Evolutionary conservation across 164 flowering plant species (phyloP), one percentile per base, ranked within the genome.

Genomic region (Euptelea pleiosperma): DNA sequence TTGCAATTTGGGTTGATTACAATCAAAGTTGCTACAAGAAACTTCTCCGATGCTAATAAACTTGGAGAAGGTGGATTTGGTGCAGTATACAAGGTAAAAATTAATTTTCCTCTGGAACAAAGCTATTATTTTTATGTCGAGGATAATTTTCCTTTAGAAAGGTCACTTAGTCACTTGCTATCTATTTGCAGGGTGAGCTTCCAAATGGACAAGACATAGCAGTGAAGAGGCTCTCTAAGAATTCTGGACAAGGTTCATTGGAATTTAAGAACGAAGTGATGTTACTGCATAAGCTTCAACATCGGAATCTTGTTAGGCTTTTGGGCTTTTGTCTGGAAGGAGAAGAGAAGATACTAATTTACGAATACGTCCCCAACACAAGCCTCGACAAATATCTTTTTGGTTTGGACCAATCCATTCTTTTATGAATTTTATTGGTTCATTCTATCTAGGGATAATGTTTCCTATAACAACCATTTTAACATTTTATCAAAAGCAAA

Each of bases 51-150:
- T 16, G 58, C 55, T 12, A 75, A 80, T 29, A 77, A 64, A 49
- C 44, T 77, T 11, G 82, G 84, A 4, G 61, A 69, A 65, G 82
- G 84, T 39, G 84, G 82, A 34, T 75, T 80, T 71, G 82, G 81
- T 30, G 47, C 18, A 5, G 84, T 79, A 24, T 79, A 68, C 57
- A 79, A 74, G 78, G 83, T 76, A 68, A 25, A 0, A 12, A 6
- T 0, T 12, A 1, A n/a, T n/a, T 21, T 19, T 6, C 6, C 19
- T 4, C 14, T 8, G 19, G 11, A 7, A 9, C 7, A 34, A 14
- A 8, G 1, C 26, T 34, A 12, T 22, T 11, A 33, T n/a, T n/a
- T 36, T 19, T 19, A 10, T 16, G 29, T 35, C 29, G 14, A 33
- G 16, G 29, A 30, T 14, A 30, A 19, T 6, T n/a, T n/a, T n/a